Base-by-base conservation (phyloP, 2,329 filamentous ascomycete species). In the Pyrenochaeta sp. region DNA sequence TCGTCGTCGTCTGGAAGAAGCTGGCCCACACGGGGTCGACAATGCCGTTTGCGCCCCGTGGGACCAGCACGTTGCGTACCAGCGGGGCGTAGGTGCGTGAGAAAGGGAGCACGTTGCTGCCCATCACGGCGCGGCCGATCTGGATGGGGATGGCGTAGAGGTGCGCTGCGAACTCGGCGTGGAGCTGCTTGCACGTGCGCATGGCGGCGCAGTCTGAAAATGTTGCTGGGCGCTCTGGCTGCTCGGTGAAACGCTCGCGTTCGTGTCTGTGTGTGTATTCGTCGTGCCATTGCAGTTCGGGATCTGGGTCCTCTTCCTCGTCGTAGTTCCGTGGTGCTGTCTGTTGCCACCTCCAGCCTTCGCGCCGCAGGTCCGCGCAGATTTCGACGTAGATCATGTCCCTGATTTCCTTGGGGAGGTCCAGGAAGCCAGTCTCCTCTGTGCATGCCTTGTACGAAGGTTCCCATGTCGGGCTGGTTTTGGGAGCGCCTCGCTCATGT, bases 381-480 rank as follows among this genome's bases (percentile, higher is more conserved):
- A 45, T 24, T n/a, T 35, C 20, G 6, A 11, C 3, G 24, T 45
- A 45, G 6, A 45, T 32, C 21, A 45, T 29, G 15, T 45, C 42
- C 11, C 42, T 15, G 18, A 45, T 17, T 20, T 45, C 42, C 14
- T 35, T 40, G 6, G 42, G 35, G 2, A 40, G 23, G 18, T 45
- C 42, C 2, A 45, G 22, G 14, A 45, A 45, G 20, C 42, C 17
- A 4, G 13, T 28, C 6, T 19, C 35, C 11, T 32, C 23, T 21
- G 7, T 21, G n/a, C n/a, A n/a, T n/a, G n/a, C n/a, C n/a, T 38
- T 38, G 14, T 14, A 9, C 27, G 29, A 31, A 15, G 18, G 15
- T 31, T 31, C 15, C 29, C 39, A 42, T 11, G 9, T 19, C 4
- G 23, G 22, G 17, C 17, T 28, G 30, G 29, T 7, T 19, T 15